Evolutionary conservation across 2,329 filamentous ascomycete species (phyloP).

Genomic region (Tolypocladium album): DNA sequence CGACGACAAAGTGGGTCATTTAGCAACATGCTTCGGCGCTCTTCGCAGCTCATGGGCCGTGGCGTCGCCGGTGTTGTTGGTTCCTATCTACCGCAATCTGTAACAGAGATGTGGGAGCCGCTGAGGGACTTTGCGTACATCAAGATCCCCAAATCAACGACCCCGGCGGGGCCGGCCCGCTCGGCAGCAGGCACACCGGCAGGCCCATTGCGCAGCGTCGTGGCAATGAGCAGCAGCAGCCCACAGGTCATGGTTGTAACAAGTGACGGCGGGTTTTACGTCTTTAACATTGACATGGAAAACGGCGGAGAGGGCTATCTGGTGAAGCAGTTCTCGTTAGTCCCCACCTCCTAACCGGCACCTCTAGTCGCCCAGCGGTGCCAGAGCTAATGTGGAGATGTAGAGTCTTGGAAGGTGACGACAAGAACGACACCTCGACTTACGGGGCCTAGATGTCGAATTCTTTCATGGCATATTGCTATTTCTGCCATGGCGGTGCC

Average conservation of each 20-base stretch:
- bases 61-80: constrained; percentile 82
- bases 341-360: constrained; percentile 7
- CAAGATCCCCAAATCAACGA: constrained; percentile 61
- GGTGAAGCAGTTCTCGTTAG: constrained; percentile 88
- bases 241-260: constrained; percentile 98
- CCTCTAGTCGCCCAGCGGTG: too few relatives aligned
- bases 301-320: constrained; percentile 87
- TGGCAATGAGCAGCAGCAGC: constrained; percentile 89
- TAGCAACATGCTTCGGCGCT: constrained; percentile 83
- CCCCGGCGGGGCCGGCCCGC: constrained; percentile 7
- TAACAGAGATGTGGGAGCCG: constrained; percentile 97
- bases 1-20: constrained; percentile 62
- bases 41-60: constrained; percentile 86
- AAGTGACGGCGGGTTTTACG: constrained; percentile 87
- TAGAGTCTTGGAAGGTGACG: constrained; percentile 44
- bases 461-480: neutral
- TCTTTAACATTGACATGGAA: constrained; percentile 92
- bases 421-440: constrained; percentile 39
- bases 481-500: neutral
- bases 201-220: constrained; percentile 70
- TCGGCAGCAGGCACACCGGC: constrained; percentile 20
- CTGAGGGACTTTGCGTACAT: constrained; percentile 93
- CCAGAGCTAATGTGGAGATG: constrained; percentile 1
- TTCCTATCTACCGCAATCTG: constrained; percentile 83
- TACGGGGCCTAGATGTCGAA: constrained; percentile 20